phyloP scores from a whole-genome alignment of 2,329 filamentous ascomycete genomes.

The Alternaria infectoria region DNA sequence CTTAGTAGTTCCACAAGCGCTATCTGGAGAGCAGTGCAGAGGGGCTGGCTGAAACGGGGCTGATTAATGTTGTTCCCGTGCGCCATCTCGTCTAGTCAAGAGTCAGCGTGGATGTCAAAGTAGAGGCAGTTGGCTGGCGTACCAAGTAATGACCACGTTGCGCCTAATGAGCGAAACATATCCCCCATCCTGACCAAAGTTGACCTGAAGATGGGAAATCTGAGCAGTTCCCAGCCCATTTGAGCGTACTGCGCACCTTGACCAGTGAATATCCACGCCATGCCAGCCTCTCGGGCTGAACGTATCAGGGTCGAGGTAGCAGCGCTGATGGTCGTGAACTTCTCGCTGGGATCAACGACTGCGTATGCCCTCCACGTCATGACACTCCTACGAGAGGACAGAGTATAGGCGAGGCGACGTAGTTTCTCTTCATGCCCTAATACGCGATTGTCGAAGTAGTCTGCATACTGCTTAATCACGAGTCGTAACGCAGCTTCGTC shows the following conservation, averaged over 20 bases:
- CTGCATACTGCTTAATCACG: background rate
- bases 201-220: background rate
- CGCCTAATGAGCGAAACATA: background rate
- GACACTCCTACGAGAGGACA: background rate
- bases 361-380: background rate
- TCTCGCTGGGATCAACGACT: background rate
- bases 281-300: background rate
- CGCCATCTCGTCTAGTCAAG: background rate
- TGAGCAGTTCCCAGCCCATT: background rate
- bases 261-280: background rate
- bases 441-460: background rate
- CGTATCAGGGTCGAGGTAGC: background rate
- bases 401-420: background rate
- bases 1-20: conserved; percentile 30
- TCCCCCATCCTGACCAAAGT: background rate
- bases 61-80: conserved; percentile 1
- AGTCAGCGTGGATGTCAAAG: background rate
- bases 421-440: background rate
- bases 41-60: conserved; percentile 19
- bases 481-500: background rate
- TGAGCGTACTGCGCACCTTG: background rate
- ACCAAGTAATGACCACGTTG: background rate
- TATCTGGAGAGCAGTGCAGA: conserved; percentile 29
- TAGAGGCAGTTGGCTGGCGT: background rate
- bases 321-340: background rate